These are phyloP conservation scores for Trichoderma citrinoviride DNA, from an alignment of 2,329 filamentous ascomycete genomes.

Conservation along the genomic window DNA sequence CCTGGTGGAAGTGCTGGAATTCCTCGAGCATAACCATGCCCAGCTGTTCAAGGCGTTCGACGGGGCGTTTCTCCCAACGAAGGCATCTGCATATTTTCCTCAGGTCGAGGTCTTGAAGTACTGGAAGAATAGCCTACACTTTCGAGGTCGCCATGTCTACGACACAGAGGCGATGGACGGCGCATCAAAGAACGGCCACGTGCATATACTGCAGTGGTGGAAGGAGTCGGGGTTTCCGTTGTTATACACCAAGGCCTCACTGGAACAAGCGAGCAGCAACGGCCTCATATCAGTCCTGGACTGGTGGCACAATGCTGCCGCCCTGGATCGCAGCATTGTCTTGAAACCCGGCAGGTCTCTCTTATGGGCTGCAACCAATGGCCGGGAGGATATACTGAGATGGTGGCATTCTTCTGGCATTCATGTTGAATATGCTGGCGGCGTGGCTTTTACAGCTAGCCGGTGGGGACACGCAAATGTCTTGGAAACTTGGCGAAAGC, in stretches of 20 bases:
- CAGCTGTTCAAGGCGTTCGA: slow-evolving; percentile 85
- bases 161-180: slow-evolving; percentile 81
- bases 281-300: slow-evolving; percentile 83
- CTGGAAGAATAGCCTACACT: slow-evolving; percentile 81
- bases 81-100: slow-evolving; percentile 83
- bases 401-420: slow-evolving; percentile 89
- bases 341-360: slow-evolving; percentile 84
- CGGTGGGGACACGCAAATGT: slow-evolving; percentile 82
- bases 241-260: slow-evolving; percentile 79
- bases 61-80: slow-evolving; percentile 79
- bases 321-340: slow-evolving; percentile 55
- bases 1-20: slow-evolving; percentile 73
- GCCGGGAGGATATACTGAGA: slow-evolving; percentile 70
- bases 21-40: slow-evolving; percentile 58
- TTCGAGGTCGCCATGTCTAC: slow-evolving; percentile 78
- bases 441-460: slow-evolving; percentile 78
- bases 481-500: slow-evolving; percentile 73
- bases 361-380: slow-evolving; percentile 78
- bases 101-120: slow-evolving; percentile 83
- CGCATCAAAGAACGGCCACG: slow-evolving; percentile 80
- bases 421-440: slow-evolving; percentile 74
- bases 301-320: slow-evolving; percentile 81
- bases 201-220: slow-evolving; percentile 91
- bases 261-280: slow-evolving; percentile 83
- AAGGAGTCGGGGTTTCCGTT: slow-evolving; percentile 71